phyloP scores from a whole-genome alignment of 176 grass and related monocot species.

The Avena eriantha region DNA sequence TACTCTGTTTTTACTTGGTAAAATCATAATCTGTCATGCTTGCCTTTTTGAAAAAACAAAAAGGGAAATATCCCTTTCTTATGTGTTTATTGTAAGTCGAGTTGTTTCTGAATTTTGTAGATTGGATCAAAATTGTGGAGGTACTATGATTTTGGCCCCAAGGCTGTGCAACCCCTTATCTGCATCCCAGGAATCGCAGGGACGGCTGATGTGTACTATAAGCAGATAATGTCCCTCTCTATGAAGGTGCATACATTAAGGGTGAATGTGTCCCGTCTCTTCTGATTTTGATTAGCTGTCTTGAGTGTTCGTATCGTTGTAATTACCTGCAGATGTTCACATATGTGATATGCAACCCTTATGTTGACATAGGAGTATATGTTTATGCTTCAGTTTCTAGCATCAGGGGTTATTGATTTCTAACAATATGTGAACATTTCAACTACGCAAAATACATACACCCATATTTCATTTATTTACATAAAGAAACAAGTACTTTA shows the following conservation, averaged over 20 bases:
- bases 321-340: background rate
- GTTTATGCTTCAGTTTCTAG: constrained; percentile 3
- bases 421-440: background rate
- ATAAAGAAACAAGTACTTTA: background rate
- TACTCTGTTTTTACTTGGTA: background rate
- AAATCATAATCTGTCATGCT: background rate
- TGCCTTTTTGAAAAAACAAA: background rate
- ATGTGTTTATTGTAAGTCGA: constrained; percentile 14
- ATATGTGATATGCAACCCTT: background rate
- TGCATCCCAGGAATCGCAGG: constrained; percentile 97
- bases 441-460: background rate
- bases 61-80: background rate
- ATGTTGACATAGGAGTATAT: background rate
- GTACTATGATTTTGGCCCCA: constrained; percentile 98
- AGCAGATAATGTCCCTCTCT: constrained; percentile 94
- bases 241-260: constrained; percentile 65
- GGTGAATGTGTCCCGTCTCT: background rate
- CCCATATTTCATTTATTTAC: background rate
- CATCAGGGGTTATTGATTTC: background rate
- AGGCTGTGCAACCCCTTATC: constrained; percentile 78
- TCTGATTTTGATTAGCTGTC: constrained; percentile 30
- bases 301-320: background rate
- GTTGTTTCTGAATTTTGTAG: constrained; percentile 54
- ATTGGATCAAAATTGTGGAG: constrained; percentile 94
- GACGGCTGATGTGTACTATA: constrained; percentile 98